A percentile compares a stretch with the other conserved stretches of the same genome.
These are phyloP conservation scores for Cytidiella melzeri DNA, from an alignment of 768 basidiomycete species.

Conservation along the genomic window DNA sequence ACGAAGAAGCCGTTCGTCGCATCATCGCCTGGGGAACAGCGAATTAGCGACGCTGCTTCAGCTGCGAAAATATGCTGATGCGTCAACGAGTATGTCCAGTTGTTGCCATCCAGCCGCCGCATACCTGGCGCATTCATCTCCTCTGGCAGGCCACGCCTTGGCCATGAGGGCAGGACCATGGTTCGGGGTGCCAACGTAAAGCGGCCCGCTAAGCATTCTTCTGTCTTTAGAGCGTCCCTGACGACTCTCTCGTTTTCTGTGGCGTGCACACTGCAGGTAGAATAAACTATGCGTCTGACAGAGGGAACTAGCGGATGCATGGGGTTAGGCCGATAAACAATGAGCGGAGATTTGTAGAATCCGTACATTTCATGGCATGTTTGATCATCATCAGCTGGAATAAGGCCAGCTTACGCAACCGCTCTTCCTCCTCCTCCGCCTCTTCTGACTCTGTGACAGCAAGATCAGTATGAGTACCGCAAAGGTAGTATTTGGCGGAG, in stretches of 20 bases:
- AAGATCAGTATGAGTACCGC: slow-evolving; percentile 2
- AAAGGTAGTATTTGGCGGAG: background rate
- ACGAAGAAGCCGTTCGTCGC: slow-evolving; percentile 97
- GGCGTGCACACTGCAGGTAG: slow-evolving; percentile 93
- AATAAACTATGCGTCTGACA: slow-evolving; percentile 84
- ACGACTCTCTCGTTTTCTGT: slow-evolving; percentile 94
- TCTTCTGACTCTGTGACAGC: slow-evolving; percentile 45
- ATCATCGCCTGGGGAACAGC: slow-evolving; percentile 78
- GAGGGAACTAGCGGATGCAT: slow-evolving; percentile 51
- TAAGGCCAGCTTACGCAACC: slow-evolving; percentile 74
- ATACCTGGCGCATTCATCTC: slow-evolving; percentile 55
- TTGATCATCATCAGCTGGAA: slow-evolving; percentile 90
- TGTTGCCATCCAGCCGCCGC: slow-evolving; percentile 4
- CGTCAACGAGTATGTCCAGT: background rate
- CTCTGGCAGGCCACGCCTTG: slow-evolving; percentile 65
- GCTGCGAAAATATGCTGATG: slow-evolving; percentile 27
- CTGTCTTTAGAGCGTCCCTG: slow-evolving; percentile 58
- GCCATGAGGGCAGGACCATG: slow-evolving; percentile 78
- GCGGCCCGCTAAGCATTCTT: slow-evolving; percentile 51
- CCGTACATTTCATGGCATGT: slow-evolving; percentile 92
- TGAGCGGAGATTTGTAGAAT: background rate
- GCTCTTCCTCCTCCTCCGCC: slow-evolving; percentile 51
- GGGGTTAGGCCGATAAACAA: background rate
- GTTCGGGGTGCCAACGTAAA: slow-evolving; percentile 65
- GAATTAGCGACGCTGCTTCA: slow-evolving; percentile 54